Evolutionary conservation across 257 asterid genomes (phyloP).

Genomic region (Penstemon eatonii): DNA sequence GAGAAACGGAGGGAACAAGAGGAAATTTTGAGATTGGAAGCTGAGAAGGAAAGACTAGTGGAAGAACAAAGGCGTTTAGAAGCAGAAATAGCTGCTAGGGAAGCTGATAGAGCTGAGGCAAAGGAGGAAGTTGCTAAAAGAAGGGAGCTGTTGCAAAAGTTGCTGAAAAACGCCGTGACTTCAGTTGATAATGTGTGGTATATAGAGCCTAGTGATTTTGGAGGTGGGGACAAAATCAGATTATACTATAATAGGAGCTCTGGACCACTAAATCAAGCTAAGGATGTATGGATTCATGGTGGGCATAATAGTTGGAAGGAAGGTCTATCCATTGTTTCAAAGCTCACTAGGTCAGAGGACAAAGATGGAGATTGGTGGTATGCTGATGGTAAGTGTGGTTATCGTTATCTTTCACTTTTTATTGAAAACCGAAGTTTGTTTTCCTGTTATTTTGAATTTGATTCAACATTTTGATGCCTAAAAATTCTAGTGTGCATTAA

Average conservation of each 20-base stretch:
- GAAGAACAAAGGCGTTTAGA: constrained; percentile 76
- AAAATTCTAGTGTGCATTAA: constrained; percentile 6
- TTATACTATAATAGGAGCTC: constrained; percentile 72
- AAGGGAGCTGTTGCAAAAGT: constrained; percentile 44
- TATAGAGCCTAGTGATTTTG: constrained; percentile 62
- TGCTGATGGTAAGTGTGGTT: constrained; percentile 62
- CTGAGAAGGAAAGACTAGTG: constrained; percentile 67
- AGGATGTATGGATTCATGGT: constrained; percentile 88
- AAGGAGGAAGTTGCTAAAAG: constrained; percentile 62
- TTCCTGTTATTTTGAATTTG: constrained; percentile 14
- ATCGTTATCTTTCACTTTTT: constrained; percentile 22
- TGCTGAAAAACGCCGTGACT: constrained; percentile 46
- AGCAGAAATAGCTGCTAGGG: constrained; percentile 69
- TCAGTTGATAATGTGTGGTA: constrained; percentile 66
- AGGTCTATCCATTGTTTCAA: constrained; percentile 71
- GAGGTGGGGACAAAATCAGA: constrained; percentile 57
- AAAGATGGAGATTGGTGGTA: constrained; percentile 86
- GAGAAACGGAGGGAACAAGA: constrained; percentile 78
- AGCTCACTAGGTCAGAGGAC: constrained; percentile 53
- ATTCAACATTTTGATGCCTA: constrained; percentile 14
- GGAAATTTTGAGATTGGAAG: constrained; percentile 64
- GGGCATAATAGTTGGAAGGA: constrained; percentile 80
- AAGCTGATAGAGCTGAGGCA: constrained; percentile 82
- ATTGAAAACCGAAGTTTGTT: constrained; percentile 1
- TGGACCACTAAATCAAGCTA: constrained; percentile 67